These are phyloP conservation scores for Prorocentrum cordatum DNA, from an alignment of 169 alveolate genomes.

Conservation along the genomic window DNA sequence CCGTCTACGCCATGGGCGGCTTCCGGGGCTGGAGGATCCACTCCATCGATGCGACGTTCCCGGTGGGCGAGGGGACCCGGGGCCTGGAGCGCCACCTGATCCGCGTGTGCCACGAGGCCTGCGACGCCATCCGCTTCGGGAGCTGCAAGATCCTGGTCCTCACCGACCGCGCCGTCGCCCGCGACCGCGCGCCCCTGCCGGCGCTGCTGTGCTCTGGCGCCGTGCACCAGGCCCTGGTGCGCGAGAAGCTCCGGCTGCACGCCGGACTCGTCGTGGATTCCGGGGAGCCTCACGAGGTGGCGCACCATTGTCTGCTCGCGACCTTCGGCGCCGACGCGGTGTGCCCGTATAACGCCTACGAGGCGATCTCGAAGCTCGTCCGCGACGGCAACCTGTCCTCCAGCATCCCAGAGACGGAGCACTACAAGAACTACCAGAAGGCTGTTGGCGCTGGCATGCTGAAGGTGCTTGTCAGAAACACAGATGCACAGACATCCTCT, in stretches of 20 bases:
- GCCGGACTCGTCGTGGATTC: slow-evolving; percentile 25
- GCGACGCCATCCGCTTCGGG: background rate
- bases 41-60: slow-evolving; percentile 34
- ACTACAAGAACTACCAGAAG: slow-evolving; percentile 22
- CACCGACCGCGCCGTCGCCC: background rate
- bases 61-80: slow-evolving; percentile 14
- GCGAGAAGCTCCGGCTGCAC: slow-evolving; percentile 26
- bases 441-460: slow-evolving; percentile 41
- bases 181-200: background rate
- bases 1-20: background rate
- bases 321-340: slow-evolving; percentile 79
- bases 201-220: slow-evolving; percentile 35
- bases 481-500: too few relatives aligned
- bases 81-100: slow-evolving; percentile 46
- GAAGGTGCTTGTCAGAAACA: background rate
- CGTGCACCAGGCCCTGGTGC: slow-evolving; percentile 33
- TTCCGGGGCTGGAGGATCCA: slow-evolving; percentile 52
- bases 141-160: slow-evolving; percentile 35
- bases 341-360: slow-evolving; percentile 76
- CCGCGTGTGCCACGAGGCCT: slow-evolving; percentile 24
- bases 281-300: slow-evolving; percentile 57
- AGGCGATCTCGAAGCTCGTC: slow-evolving; percentile 47
- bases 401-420: background rate
- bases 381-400: slow-evolving; percentile 15
- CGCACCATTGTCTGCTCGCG: slow-evolving; percentile 70